phyloP scores from a whole-genome alignment of 805 yeast species.

The Pichia nakasei region DNA sequence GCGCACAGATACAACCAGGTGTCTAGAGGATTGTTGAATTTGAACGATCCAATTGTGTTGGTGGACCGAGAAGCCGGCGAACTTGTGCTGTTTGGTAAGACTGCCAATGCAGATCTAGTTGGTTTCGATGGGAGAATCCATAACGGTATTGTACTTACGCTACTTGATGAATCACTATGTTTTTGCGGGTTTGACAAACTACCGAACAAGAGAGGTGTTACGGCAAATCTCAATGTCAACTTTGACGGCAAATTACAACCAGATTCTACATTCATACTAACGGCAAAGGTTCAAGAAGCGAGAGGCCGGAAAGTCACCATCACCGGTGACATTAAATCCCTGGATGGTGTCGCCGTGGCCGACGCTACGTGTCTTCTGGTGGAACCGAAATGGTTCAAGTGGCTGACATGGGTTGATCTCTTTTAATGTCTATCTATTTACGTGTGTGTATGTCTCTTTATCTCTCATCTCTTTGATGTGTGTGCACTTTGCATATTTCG shows the following conservation, averaged over 20 bases:
- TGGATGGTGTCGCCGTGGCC: slow-evolving; percentile 30
- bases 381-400: slow-evolving; percentile 85
- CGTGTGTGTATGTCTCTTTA: too few species aligned
- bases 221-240: slow-evolving; percentile 64
- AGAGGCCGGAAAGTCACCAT: slow-evolving; percentile 82
- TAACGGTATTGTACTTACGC: slow-evolving; percentile 69
- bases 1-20: slow-evolving; percentile 58
- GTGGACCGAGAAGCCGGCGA: slow-evolving; percentile 41
- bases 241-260: slow-evolving; percentile 57
- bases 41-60: slow-evolving; percentile 63
- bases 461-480: too few species aligned
- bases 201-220: slow-evolving; percentile 81
- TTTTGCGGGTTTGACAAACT: slow-evolving; percentile 75
- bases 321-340: slow-evolving; percentile 36
- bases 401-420: slow-evolving; percentile 41
- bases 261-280: slow-evolving; percentile 53
- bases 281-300: slow-evolving; percentile 53
- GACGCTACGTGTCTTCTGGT: slow-evolving; percentile 63
- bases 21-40: slow-evolving; percentile 62
- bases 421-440: too few species aligned
- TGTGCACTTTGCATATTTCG: too few species aligned
- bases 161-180: slow-evolving; percentile 80
- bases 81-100: slow-evolving; percentile 55
- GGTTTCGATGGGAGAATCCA: slow-evolving; percentile 71
- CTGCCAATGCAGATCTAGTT: slow-evolving; percentile 50